Percentiles rank a stretch among this genome's conserved stretches.
Evolutionary conservation across 208 protist species (phyloP).

Genomic region (Trypanosoma lewisi): DNA sequence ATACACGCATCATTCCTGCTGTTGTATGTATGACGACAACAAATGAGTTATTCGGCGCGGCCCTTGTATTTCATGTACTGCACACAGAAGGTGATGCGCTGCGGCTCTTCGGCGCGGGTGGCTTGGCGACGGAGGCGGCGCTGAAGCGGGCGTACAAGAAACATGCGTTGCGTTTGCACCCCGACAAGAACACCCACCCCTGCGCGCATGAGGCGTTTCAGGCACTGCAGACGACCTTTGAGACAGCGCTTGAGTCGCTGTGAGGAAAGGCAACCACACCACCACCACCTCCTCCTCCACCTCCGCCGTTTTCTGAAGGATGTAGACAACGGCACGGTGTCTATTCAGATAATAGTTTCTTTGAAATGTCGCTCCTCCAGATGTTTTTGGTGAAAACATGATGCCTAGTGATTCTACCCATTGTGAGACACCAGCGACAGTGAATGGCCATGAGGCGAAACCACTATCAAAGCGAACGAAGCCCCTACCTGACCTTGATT

Average conservation of each 20-base stretch:
- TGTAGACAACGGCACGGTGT: neutral
- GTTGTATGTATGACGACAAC: conserved; percentile 4
- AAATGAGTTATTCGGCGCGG: conserved; percentile 18
- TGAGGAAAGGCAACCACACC: conserved; percentile 2
- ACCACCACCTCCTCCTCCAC: conserved; percentile 16
- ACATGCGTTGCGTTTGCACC: conserved; percentile 65
- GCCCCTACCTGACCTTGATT: conserved; percentile 21
- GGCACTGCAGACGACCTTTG: conserved; percentile 52
- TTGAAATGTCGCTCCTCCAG: conserved; percentile 33
- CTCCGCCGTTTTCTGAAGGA: neutral
- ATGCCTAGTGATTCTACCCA: neutral
- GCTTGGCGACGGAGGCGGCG: neutral
- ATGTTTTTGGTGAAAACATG: conserved; percentile 27
- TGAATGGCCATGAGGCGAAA: neutral
- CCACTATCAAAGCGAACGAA: conserved; percentile 1
- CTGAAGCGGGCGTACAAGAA: conserved; percentile 69
- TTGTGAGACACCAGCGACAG: neutral
- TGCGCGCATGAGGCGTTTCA: conserved; percentile 57
- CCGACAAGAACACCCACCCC: conserved; percentile 72
- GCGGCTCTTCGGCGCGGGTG: conserved; percentile 18
- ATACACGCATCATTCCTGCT: neutral
- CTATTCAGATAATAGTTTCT: conserved; percentile 11
- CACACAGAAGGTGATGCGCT: conserved; percentile 7
- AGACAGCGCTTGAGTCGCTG: conserved; percentile 22
- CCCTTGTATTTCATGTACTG: conserved; percentile 26